phyloP scores from a whole-genome alignment of 306 rosid genomes.

The Benincasa hispida region DNA sequence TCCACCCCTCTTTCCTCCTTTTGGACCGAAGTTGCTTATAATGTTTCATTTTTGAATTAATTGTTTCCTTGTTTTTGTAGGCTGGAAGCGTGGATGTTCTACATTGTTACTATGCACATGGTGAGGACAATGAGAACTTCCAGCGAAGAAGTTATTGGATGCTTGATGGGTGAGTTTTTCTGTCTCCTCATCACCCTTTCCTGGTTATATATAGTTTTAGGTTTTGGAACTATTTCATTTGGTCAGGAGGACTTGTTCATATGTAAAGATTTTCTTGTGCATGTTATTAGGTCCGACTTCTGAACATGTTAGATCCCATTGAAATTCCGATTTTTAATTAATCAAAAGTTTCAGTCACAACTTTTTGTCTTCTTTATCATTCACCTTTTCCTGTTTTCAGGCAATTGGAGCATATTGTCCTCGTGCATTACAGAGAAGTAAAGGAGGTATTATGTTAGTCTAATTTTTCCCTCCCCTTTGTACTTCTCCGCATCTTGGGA shows the following conservation, averaged over 20 bases:
- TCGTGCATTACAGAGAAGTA: conserved; percentile 62
- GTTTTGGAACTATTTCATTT: background rate
- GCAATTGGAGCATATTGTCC: conserved; percentile 59
- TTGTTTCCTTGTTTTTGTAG: conserved; percentile 12
- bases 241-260: background rate
- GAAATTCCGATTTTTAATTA: background rate
- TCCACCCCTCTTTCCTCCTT: background rate
- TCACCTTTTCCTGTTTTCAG: conserved; percentile 25
- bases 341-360: background rate
- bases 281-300: background rate
- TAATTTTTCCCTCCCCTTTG: background rate
- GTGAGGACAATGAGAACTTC: conserved; percentile 56
- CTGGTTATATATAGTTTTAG: background rate
- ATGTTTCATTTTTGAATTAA: background rate
- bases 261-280: background rate
- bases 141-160: conserved; percentile 77
- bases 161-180: conserved; percentile 53
- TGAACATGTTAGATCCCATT: background rate
- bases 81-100: conserved; percentile 57
- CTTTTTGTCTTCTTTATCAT: background rate
- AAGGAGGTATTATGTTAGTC: conserved; percentile 35
- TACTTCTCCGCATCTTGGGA: background rate
- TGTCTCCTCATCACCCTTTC: background rate
- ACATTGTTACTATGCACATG: conserved; percentile 75
- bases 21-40: background rate